Base-by-base conservation (phyloP, 1,284 basidiomycete genomes). In the Austropuccinia psidii region DNA sequence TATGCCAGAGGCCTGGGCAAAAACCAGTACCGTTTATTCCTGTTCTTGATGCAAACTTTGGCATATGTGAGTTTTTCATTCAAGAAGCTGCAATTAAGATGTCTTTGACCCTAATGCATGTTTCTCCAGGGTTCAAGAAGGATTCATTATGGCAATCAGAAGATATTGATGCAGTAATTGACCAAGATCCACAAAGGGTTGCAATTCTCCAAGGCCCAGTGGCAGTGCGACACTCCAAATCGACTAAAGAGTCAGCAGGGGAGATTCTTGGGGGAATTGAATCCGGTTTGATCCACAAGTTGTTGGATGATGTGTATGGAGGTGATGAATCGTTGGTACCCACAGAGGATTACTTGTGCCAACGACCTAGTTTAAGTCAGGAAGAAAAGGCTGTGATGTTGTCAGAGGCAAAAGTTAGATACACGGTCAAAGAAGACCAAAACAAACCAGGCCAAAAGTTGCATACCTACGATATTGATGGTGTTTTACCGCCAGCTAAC, bases 21-120 rank as follows among this genome's bases (percentile, higher is more conserved):
- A 99, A 98, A 84, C 96, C 96, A 0, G 94, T 90, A 8, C 96
- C 95, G 1, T 98, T 98, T 85, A 97, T 98, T 78, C 94, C 95
- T n/a, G 88, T 98, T 64, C 86, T 98, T 60, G 94, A 98, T 81
- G 87, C 88, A 29, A 87, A 83, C 77, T 97, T 98, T 80, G 92
- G 95, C 81, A 92, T 97, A 70, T 97, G 94, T 93, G 37, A 7
- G 54, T 57, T 41, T 33, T 67, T 21, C 17, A 15, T 54, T 52
- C 9, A 62, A 45, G 5, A n/a, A 27, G 4, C 17, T 21, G 19
- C n/a, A n/a, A 24, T 9, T 39, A 8, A 41, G n/a, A 19, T 27
- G 33, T 49, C 19, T 11, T 33, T 19, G 17, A 45, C 47, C 7
- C 47, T 24, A 17, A 2, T 64, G 15, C 35, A 15, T 66, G 33